Evolutionary conservation across 1,284 basidiomycete species (phyloP).

Genomic region (Rhodofomes roseus): DNA sequence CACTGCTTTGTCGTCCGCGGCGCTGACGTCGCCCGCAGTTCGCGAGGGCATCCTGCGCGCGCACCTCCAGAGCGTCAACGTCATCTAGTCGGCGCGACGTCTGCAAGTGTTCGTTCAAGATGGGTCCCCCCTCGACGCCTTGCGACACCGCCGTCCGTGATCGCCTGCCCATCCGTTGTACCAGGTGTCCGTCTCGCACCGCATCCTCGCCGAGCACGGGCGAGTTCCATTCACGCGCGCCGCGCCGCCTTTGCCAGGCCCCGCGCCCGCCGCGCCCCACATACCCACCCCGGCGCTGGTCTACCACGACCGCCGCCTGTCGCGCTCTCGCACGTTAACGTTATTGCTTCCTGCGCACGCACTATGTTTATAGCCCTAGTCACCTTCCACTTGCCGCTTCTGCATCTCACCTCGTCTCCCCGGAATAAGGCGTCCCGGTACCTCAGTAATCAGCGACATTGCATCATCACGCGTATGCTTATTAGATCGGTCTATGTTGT

Average conservation of each 20-base stretch:
- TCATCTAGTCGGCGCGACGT: slow-evolving; percentile 18
- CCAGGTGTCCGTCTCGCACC: no score
- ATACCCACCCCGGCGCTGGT: neutral
- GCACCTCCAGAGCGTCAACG: slow-evolving; percentile 31
- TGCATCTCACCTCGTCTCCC: neutral
- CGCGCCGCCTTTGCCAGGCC: neutral
- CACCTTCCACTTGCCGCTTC: neutral
- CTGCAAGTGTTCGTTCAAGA: neutral
- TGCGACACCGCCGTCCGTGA: neutral
- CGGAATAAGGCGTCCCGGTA: neutral
- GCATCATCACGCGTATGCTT: neutral
- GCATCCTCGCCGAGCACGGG: no score
- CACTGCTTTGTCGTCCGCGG: neutral
- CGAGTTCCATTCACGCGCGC: neutral
- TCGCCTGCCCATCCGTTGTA: no score
- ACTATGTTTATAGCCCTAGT: neutral
- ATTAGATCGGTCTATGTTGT: neutral
- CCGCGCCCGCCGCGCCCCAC: no score
- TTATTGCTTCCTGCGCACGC: neutral
- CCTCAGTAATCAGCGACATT: neutral
- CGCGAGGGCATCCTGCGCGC: slow-evolving; percentile 31
- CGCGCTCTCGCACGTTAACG: neutral
- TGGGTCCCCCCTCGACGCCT: neutral
- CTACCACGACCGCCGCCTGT: neutral
- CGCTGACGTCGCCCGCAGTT: slow-evolving; percentile 13